A percentile compares a stretch with the other conserved stretches of the same genome.
phyloP scores from a whole-genome alignment of 495 filamentous ascomycete genomes.

The Hypoxylon perforatum region DNA sequence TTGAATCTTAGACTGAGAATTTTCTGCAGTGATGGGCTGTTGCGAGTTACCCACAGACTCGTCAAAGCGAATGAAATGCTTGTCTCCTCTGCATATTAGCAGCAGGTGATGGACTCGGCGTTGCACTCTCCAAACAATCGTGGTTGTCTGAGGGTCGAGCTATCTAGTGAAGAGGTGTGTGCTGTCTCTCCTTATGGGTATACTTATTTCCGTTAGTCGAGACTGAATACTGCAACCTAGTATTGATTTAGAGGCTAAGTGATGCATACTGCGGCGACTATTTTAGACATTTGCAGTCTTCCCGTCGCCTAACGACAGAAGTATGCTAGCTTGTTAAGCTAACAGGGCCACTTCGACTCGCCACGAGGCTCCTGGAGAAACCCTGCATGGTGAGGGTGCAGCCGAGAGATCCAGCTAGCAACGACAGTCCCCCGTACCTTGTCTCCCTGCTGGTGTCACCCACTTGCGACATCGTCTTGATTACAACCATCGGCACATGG shows the following conservation, averaged over 20 bases:
- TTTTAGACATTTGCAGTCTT: conserved; percentile 13
- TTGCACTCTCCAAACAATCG: no score
- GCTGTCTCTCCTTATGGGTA: not conserved
- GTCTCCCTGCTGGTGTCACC: conserved; percentile 1
- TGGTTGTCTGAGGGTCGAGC: no score
- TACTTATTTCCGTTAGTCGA: not conserved
- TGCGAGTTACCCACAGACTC: not conserved
- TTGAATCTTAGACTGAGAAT: not conserved
- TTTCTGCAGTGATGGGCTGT: not conserved
- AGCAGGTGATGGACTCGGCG: no score
- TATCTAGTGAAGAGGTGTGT: no score
- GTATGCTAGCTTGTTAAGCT: conserved; percentile 13
- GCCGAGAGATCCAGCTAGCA: conserved; percentile 33
- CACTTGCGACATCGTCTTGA: conserved; percentile 26
- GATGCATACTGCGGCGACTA: conserved; percentile 1
- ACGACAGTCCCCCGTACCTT: conserved; percentile 5
- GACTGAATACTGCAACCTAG: not conserved
- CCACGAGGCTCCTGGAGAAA: conserved; percentile 23
- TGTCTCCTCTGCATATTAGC: no score
- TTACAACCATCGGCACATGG: conserved; percentile 28
- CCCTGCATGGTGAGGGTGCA: conserved; percentile 28
- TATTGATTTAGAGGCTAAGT: not conserved
- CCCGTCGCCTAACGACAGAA: conserved; percentile 3
- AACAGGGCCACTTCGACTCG: not conserved
- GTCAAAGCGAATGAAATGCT: no score